Evolutionary conservation across 2,329 filamentous ascomycete genomes (phyloP).

Genomic region (Aspergillus latus): DNA sequence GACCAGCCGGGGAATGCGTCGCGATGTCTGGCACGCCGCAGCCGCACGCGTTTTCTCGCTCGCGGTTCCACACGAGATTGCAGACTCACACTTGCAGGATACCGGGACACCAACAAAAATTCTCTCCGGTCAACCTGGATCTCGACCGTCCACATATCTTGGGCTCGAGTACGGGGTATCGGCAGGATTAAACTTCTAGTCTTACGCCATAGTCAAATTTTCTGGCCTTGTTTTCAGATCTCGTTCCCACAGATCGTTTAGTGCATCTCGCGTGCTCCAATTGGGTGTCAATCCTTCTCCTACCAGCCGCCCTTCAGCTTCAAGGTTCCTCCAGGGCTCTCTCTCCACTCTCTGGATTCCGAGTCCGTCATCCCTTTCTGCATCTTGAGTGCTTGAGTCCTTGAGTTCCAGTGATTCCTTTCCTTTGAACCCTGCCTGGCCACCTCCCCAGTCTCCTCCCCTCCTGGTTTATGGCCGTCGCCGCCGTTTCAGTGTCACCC

Average conservation of each 20-base stretch:
- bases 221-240: not conserved
- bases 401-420: not conserved
- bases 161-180: not conserved
- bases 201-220: not conserved
- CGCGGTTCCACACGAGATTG: not conserved
- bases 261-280: conserved; percentile 17
- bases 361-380: not conserved
- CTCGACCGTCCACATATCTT: not conserved
- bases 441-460: not conserved
- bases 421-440: not conserved
- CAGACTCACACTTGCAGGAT: not conserved
- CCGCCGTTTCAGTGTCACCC: conserved; percentile 20
- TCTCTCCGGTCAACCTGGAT: not conserved
- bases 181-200: not conserved
- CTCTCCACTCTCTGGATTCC: conserved; percentile 3
- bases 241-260: conserved; percentile 10
- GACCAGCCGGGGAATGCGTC: conserved; percentile 10
- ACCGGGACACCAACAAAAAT: conserved; percentile 15
- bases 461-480: conserved; percentile 14
- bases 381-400: not conserved
- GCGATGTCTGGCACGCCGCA: conserved; percentile 13
- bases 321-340: not conserved
- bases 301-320: conserved; percentile 14
- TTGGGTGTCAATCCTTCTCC: conserved; percentile 18
- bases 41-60: conserved; percentile 15